Evolutionary conservation across 2,329 filamentous ascomycete species (phyloP), one percentile per base, ranked within the genome.

Genomic region (Ophiostoma sp.): DNA sequence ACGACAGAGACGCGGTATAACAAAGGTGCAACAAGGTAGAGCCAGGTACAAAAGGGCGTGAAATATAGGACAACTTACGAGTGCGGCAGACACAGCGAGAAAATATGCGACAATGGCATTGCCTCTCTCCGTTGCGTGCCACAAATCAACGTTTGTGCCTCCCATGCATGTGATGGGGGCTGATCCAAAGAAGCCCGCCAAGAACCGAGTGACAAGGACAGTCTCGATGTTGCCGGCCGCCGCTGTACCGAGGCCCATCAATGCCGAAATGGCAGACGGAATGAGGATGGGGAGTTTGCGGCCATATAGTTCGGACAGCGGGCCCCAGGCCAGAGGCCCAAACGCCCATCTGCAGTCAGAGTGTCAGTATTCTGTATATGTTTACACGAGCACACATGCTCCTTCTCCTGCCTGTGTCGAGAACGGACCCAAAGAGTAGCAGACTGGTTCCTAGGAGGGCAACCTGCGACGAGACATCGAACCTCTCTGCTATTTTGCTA

Each of bases 51-150:
- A 2, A 15, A 48, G 13, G 20, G 44, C 44, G 4, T 17, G 8
- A 48, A n/a, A 7, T 8, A 8, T 1, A 20, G 17, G 52, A 11
- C 23, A 57, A 5, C 52, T 23, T 57, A 57, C 52, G 10, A 70
- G 69, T 4, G 64, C 69, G 23, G 64, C 69, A 10, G 35, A 62
- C 4, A 70, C 64, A 3, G 33, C 39, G 2, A 70, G 48, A 1
- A 54, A 67, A 4, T 70, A 70, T 15, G 64, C 69, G n/a, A 67
- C 64, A 67, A 70, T 67, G 48, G 69, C 69, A 60, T 70, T 70
- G 27, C 69, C 69, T 31, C 69, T 64, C 36, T 70, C 62, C 5
- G 69, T 41, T 4, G 69, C 48, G 11, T 67, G 57, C 69, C 69
- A 70, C 44, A 70, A 15, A 17, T 70, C 69, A 5, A 70, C 69